Base-by-base conservation (phyloP, 176 grass and related monocot species). In the barley (Hordeum vulgare) region DNA sequence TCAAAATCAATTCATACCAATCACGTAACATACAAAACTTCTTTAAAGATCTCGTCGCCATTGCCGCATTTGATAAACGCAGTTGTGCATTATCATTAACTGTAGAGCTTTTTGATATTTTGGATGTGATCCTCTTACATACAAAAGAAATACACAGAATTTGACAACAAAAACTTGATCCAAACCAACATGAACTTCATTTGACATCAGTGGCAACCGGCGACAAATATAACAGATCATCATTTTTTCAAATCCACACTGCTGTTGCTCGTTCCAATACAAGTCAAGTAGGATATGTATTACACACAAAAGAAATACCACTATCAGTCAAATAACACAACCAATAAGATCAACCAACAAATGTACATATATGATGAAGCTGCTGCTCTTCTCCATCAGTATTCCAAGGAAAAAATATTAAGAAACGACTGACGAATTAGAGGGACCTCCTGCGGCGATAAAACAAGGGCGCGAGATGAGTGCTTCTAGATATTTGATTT, bases 351-450 rank as follows among this genome's bases (percentile, higher is more conserved):
- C 10, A 80, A 80, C 62, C 79, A 74, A 70, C 82, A 82, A 78
- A 89, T 89, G 82, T 88, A 91, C 86, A 79, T 79, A 86, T 83
- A 85, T 75, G 64, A 73, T 49, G 70, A 92, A 86, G 68, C 42
- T 77, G 85, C 85, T 82, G 81, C 61, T 69, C 75, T 83, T 71
- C 80, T 80, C 74, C 79, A 37, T 77, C 60, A 63, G 66, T 64
- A 27, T 62, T 81, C 77, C 81, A 83, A 83, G 40, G 80, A 92
- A 61, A 44, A 47, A 56, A 68, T 45, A 73, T 47, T 45, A 54
- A 63, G 29, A 53, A 83, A 71, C 47, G 39, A 9, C 78, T 78
- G 79, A 86, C 33, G 20, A 80, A 70, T 89, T 83, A 86, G 85
- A 86, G 23, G 37, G 36, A 35, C 34, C 34, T 35, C 53, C 25